Evolutionary conservation across 768 basidiomycete genomes (phyloP).

Genomic region (Mycena venus): DNA sequence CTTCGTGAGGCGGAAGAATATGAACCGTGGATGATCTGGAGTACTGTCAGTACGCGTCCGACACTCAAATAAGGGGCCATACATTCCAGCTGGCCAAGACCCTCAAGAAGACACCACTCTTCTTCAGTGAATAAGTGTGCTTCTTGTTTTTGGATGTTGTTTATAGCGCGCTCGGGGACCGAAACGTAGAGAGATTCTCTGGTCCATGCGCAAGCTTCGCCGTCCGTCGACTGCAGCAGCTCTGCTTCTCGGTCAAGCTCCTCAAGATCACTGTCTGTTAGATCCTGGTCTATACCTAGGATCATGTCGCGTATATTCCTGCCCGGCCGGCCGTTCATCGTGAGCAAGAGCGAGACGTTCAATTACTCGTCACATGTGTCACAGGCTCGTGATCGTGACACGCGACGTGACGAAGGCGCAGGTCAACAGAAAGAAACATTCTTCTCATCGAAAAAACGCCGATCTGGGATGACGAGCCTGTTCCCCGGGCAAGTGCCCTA

Average conservation of each 20-base stretch:
- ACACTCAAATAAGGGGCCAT: background rate
- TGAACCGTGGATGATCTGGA: conserved; percentile 59
- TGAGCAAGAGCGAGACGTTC: background rate
- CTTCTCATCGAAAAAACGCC: background rate
- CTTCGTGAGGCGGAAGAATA: conserved; percentile 59
- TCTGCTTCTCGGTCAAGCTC: background rate
- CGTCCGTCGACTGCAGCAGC: background rate
- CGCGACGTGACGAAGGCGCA: conserved; percentile 21
- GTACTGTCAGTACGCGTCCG: background rate
- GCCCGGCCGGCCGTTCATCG: conserved; percentile 13
- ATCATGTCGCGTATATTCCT: conserved; percentile 17
- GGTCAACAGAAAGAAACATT: background rate
- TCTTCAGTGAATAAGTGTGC: background rate
- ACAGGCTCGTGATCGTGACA: conserved; percentile 3
- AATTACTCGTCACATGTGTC: background rate
- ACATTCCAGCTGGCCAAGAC: conserved; percentile 9
- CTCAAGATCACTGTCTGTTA: conserved; percentile 3
- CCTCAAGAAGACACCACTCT: conserved; percentile 10
- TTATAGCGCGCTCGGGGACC: conserved; percentile 31
- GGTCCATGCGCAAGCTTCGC: background rate
- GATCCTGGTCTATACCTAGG: conserved; percentile 7
- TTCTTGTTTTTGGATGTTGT: background rate
- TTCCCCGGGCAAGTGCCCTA: conserved; percentile 76
- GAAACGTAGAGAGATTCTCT: conserved; percentile 11
- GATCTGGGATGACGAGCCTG: conserved; percentile 28